Percentiles rank a stretch among this genome's conserved stretches.
Conservation (phyloP, 1,139 yeast species). For the Lodderomyces parapsilosis region DNA sequence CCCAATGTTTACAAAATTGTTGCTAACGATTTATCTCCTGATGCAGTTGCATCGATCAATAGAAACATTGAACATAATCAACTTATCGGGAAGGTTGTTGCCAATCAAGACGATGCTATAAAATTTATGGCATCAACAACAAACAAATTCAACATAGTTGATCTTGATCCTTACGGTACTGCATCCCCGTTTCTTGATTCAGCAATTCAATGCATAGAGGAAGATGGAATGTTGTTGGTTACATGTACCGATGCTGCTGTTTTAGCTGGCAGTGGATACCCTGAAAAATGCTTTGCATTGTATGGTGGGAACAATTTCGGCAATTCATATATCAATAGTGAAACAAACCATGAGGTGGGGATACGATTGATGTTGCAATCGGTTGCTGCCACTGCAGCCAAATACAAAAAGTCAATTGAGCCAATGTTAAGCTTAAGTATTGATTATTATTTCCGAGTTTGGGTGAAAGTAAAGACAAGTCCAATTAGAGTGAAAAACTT, state of each 20-base stretch:
- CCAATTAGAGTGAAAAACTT: conserved; percentile 79
- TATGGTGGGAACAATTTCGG: conserved; percentile 81
- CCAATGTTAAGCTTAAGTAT: conserved; percentile 83
- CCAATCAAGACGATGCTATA: conserved; percentile 87
- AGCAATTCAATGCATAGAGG: conserved; percentile 76
- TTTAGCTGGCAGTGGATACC: conserved; percentile 92
- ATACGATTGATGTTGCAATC: conserved; percentile 75
- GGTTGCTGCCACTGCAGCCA: conserved; percentile 82
- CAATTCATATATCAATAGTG: conserved; percentile 69
- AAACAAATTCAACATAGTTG: conserved; percentile 74
- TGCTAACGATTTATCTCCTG: conserved; percentile 85
- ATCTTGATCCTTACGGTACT: conserved; percentile 95
- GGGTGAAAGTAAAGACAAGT: conserved; percentile 70
- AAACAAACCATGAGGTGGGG: conserved; percentile 91
- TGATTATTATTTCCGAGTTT: conserved; percentile 88
- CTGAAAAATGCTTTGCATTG: conserved; percentile 91
- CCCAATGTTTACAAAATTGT: conserved; percentile 68
- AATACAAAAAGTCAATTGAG: conserved; percentile 81
- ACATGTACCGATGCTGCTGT: conserved; percentile 98
- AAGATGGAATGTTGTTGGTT: conserved; percentile 80
- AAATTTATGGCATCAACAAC: conserved; percentile 56
- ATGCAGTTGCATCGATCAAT: conserved; percentile 82
- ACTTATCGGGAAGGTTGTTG: conserved; percentile 49
- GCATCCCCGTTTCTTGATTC: conserved; percentile 94
- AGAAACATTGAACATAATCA: conserved; percentile 69